These are phyloP conservation scores for maize (Zea mays) DNA, from an alignment of 176 grass and related monocot genomes.

Conservation along the genomic window Zm-B73-REFERENCE-NAM-5.0 NC_050099.1:165040001-165040500, in stretches of 20 bases:
- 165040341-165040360: constrained; percentile 71
- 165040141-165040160: constrained; percentile 30
- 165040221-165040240: constrained; percentile 58
- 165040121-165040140: no score
- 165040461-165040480: neutral
- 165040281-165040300: constrained; percentile 73
- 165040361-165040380: constrained; percentile 78
- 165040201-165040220: constrained; percentile 67
- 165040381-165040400: constrained; percentile 73
- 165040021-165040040: no score
- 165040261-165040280: constrained; percentile 75
- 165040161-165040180: neutral
- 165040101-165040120: no score
- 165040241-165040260: constrained; percentile 55
- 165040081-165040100: no score
- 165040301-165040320: constrained; percentile 71
- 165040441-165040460: constrained; percentile 20
- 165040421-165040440: constrained; percentile 10
- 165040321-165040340: constrained; percentile 78
- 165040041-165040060: no score
- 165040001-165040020: no score
- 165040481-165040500: neutral
- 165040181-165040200: constrained; percentile 49
- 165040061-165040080: no score
- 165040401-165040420: constrained; percentile 49